These are phyloP conservation scores for Coemansia sp. DNA, from an alignment of 192 early-diverging fungal genomes.

Conservation along the genomic window DNA sequence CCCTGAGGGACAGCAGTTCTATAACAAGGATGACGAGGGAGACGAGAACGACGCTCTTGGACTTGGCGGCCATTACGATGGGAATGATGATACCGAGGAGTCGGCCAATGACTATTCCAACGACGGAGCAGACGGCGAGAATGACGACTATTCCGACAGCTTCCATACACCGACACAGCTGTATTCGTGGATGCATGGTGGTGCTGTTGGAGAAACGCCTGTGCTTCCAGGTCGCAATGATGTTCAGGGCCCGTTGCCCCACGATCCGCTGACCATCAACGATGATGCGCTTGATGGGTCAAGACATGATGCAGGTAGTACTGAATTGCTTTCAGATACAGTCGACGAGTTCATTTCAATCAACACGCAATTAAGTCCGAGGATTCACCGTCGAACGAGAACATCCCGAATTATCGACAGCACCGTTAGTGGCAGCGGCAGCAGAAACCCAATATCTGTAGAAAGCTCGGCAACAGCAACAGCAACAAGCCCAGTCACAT, in stretches of 20 bases:
- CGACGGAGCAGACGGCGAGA: background rate
- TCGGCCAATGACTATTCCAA: background rate
- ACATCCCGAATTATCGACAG: background rate
- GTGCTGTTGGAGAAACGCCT: too few relatives aligned
- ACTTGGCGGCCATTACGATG: background rate
- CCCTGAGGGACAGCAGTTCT: background rate
- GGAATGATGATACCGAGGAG: conserved; percentile 6
- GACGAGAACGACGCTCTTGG: background rate
- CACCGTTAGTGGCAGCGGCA: background rate
- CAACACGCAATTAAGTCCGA: conserved; percentile 25
- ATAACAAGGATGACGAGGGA: background rate
- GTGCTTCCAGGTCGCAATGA: too few relatives aligned
- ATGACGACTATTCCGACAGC: background rate
- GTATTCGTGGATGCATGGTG: background rate
- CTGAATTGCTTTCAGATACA: background rate
- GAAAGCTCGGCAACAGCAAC: background rate
- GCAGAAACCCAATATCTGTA: background rate
- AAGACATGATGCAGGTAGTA: background rate
- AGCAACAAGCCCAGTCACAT: background rate
- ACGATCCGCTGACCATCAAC: background rate
- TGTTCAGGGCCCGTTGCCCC: too few relatives aligned
- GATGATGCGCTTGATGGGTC: background rate
- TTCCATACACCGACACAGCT: background rate
- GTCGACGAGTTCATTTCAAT: conserved; percentile 20
- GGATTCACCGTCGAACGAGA: background rate